Base-by-base conservation (phyloP, 2,329 filamentous ascomycete species). In the Trichoderma lentiforme region DNA sequence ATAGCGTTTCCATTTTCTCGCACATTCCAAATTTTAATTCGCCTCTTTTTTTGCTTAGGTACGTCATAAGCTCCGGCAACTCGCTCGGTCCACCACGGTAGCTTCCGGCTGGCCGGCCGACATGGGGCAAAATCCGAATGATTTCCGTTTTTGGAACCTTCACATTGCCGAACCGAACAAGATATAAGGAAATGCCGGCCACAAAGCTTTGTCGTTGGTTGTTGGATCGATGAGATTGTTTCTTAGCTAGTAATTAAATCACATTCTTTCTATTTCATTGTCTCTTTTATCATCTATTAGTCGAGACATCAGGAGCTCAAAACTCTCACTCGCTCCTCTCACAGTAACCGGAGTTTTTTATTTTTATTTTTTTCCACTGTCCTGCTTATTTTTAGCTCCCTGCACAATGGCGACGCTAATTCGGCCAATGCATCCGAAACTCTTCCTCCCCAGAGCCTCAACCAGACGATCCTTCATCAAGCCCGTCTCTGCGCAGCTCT, bases 91-190 rank as follows among this genome's bases (percentile, higher is more conserved):
- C 70, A 64, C 34, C 69, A 60, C 53, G 6, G 14, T 57, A 36
- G 62, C 70, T 71, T 71, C 70, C 70, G 53, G 62, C 53, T 39
- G 63, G 56, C 70, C 70, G 70, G 63, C 62, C 51, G 61, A 56
- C 36, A 47, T 51, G 68, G 67, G 60, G 47, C 43, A 64, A 32
- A 53, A 15, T 47, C 39, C 70, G 70, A 71, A 60, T 12, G 58
- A 61, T 62, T 56, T 21, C 70, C 70, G 70, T 34, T 51, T 18
- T 24, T 12, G 66, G 66, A 14, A 3, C 15, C 3, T 32, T 53
- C 6, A 3, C 62, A 9, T 26, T 53, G 70, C 62, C 63, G 61
- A 60, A 56, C 62, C 70, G 70, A 71, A 39, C 12, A 53, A 26
- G 62, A 71, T 71, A 67, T 60, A 71, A 67, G 28, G 57, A 34